These are phyloP conservation scores for Gelatoporia subvermispora DNA, from an alignment of 768 basidiomycete genomes.

Conservation along the genomic window DNA sequence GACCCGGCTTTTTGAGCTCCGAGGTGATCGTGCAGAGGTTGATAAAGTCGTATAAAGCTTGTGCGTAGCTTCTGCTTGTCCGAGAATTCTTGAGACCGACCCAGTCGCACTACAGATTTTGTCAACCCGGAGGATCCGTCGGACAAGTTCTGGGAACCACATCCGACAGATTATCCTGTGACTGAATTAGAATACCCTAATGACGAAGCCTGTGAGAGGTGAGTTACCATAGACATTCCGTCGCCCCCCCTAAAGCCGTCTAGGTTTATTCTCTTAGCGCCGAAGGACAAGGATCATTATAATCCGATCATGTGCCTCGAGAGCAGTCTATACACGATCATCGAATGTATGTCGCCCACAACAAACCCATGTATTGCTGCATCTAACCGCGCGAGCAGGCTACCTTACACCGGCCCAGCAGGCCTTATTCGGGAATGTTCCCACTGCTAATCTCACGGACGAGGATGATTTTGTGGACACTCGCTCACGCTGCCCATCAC, in stretches of 20 bases:
- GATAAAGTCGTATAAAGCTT: slow-evolving; percentile 64
- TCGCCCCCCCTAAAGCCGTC: neutral
- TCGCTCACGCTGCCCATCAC: too few species aligned
- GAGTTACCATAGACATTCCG: slow-evolving; percentile 10
- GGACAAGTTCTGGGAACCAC: slow-evolving; percentile 61
- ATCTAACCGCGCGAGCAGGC: slow-evolving; percentile 29
- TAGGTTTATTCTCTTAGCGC: slow-evolving; percentile 74
- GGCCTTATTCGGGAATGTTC: slow-evolving; percentile 62
- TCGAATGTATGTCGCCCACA: slow-evolving; percentile 49
- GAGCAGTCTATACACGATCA: slow-evolving; percentile 62
- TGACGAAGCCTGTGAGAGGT: slow-evolving; percentile 64
- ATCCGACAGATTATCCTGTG: slow-evolving; percentile 53
- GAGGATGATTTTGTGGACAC: slow-evolving; percentile 11
- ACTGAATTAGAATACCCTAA: slow-evolving; percentile 80
- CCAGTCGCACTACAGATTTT: slow-evolving; percentile 48
- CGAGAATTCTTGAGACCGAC: neutral
- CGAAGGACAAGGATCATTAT: slow-evolving; percentile 84
- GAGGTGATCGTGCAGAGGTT: slow-evolving; percentile 58
- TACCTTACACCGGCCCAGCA: slow-evolving; percentile 68
- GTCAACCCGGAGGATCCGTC: slow-evolving; percentile 56
- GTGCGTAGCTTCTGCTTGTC: slow-evolving; percentile 37
- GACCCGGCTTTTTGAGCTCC: slow-evolving; percentile 52
- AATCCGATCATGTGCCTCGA: slow-evolving; percentile 81
- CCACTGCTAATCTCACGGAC: slow-evolving; percentile 30
- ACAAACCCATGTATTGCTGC: neutral